Evolutionary conservation across 2,329 filamentous ascomycete genomes (phyloP).

Genomic region (Ceratocystis ficicola): DNA sequence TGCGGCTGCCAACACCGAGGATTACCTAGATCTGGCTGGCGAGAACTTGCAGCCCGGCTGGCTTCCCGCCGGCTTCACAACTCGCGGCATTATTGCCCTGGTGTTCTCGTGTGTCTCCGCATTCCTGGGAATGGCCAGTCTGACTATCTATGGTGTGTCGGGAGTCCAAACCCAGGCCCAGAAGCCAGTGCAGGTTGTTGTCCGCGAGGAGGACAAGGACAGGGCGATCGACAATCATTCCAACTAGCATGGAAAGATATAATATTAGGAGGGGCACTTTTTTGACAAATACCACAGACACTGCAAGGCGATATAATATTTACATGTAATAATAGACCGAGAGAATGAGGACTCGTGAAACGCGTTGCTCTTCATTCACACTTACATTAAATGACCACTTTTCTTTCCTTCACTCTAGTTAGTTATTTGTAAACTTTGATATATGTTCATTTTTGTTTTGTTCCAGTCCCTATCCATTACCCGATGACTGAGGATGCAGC

Average conservation of each 20-base stretch:
- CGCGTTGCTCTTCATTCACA: background rate
- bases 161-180: background rate
- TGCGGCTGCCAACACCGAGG: slow-evolving; percentile 45
- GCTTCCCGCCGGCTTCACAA: slow-evolving; percentile 59
- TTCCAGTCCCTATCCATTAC: slow-evolving; percentile 7
- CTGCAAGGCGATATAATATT: background rate
- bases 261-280: background rate
- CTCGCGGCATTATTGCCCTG: slow-evolving; percentile 59
- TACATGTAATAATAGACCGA: background rate
- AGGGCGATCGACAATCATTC: background rate
- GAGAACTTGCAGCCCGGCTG: slow-evolving; percentile 40
- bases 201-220: slow-evolving; percentile 7
- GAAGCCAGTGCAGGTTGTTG: slow-evolving; percentile 6
- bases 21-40: slow-evolving; percentile 39
- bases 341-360: background rate
- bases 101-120: slow-evolving; percentile 60
- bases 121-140: slow-evolving; percentile 47
- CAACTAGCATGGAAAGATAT: background rate
- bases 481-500: background rate
- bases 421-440: background rate
- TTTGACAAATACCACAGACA: background rate
- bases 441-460: slow-evolving; percentile 5
- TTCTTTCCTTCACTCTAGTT: background rate
- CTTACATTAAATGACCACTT: background rate
- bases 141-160: slow-evolving; percentile 20